Percentiles rank a stretch among this genome's conserved stretches.
phyloP scores from a whole-genome alignment of 2,329 filamentous ascomycete genomes.

The Fusarium piperis region DNA sequence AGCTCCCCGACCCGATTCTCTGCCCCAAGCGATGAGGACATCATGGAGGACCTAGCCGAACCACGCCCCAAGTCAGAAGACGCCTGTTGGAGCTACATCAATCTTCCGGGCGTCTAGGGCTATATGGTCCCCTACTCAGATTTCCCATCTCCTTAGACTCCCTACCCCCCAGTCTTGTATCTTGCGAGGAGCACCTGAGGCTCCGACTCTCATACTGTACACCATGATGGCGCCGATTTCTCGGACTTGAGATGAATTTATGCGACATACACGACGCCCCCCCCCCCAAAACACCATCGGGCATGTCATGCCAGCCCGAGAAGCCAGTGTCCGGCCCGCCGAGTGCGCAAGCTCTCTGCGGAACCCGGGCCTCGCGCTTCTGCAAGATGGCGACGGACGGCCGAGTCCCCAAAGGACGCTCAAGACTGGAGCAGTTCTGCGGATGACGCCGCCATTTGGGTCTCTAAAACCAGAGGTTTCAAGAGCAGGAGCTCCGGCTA shows the following conservation, averaged over 20 bases:
- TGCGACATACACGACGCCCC: constrained; percentile 2
- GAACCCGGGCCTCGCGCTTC: background rate
- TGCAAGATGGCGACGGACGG: constrained; percentile 10
- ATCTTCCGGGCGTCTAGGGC: constrained; percentile 49
- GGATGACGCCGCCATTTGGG: constrained; percentile 7
- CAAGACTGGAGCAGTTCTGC: background rate
- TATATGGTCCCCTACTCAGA: background rate
- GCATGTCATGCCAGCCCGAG: background rate
- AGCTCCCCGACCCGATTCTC: constrained; percentile 41
- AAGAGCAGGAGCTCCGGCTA: background rate
- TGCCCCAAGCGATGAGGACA: constrained; percentile 38
- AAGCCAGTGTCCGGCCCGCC: background rate
- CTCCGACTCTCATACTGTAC: constrained; percentile 19
- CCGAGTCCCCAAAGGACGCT: background rate
- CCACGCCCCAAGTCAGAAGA: constrained; percentile 36
- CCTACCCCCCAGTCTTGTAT: constrained; percentile 9
- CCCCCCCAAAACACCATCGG: background rate
- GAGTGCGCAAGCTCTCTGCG: background rate
- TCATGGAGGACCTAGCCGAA: constrained; percentile 26
- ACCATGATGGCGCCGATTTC: constrained; percentile 18
- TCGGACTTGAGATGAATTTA: constrained; percentile 22
- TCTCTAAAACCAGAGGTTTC: constrained; percentile 2
- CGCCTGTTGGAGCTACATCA: constrained; percentile 48
- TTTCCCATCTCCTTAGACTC: background rate
- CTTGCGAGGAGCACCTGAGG: constrained; percentile 9